phyloP scores from a whole-genome alignment of 768 basidiomycete species.

The Hebeloma cylindrosporum region DNA sequence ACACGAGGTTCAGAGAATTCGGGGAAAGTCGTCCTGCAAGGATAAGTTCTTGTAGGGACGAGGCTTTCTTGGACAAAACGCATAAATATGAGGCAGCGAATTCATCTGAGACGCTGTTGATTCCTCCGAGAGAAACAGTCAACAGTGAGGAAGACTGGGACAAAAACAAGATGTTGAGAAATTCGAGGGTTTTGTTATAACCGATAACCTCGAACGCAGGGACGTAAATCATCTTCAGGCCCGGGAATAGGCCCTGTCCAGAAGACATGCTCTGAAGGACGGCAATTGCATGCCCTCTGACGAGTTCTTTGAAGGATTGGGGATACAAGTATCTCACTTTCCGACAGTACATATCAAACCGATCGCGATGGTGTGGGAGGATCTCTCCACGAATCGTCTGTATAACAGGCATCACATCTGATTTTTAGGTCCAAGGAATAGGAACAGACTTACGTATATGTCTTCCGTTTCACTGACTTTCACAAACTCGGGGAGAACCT shows the following conservation, averaged over 20 bases:
- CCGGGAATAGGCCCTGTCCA: conserved; percentile 8
- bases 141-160: not conserved
- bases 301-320: conserved; percentile 3
- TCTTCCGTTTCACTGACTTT: conserved; percentile 10
- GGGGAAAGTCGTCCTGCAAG: conserved; percentile 4
- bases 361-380: not conserved
- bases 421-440: not conserved
- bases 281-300: conserved; percentile 4
- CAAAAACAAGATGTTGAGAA: conserved; percentile 8
- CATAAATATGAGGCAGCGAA: conserved; percentile 7
- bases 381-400: conserved; percentile 8
- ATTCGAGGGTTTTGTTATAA: not conserved
- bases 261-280: not conserved
- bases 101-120: conserved; percentile 2
- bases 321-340: conserved; percentile 11
- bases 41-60: not conserved
- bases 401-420: not conserved
- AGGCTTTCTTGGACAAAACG: not conserved
- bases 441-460: conserved; percentile 6
- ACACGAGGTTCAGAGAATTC: not conserved
- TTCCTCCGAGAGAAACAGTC: conserved; percentile 2
- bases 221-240: conserved; percentile 2
- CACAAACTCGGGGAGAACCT: conserved; percentile 9
- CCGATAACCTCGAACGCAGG: not conserved
- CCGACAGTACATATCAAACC: conserved; percentile 4